A percentile compares a stretch with the other conserved stretches of the same genome.
Evolutionary conservation across 106 monocot genomes (phyloP).

Genomic region (Platanthera zijinensis): DNA sequence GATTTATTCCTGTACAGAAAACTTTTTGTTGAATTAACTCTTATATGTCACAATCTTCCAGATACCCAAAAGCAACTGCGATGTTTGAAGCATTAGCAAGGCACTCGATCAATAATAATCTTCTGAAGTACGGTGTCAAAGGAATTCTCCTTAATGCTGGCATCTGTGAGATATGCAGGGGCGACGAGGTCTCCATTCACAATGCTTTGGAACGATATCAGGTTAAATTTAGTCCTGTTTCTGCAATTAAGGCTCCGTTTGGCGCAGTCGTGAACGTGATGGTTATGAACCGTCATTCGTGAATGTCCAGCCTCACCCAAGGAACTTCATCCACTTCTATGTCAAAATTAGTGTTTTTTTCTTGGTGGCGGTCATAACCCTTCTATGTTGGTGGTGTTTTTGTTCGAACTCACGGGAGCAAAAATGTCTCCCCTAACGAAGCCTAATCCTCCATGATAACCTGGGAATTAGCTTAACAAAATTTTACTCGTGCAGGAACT

Average conservation of each 20-base stretch:
- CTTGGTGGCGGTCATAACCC: too few species aligned
- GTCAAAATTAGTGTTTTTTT: too few species aligned
- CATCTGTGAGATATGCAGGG: slow-evolving; percentile 81
- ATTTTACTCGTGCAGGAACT: slow-evolving; percentile 21
- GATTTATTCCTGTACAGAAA: not conserved
- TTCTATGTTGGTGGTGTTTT: too few species aligned
- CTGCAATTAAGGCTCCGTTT: not conserved
- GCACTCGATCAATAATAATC: slow-evolving; percentile 64
- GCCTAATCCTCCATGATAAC: not conserved
- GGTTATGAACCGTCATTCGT: too few species aligned
- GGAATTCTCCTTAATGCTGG: slow-evolving; percentile 89
- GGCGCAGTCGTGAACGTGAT: too few species aligned
- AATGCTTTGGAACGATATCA: slow-evolving; percentile 75
- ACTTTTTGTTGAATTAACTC: not conserved
- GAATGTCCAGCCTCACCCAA: too few species aligned
- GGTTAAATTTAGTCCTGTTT: slow-evolving; percentile 21
- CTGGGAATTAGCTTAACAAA: not conserved
- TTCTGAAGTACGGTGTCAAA: slow-evolving; percentile 85
- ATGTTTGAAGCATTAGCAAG: slow-evolving; percentile 75
- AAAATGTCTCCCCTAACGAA: too few species aligned
- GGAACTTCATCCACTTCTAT: too few species aligned
- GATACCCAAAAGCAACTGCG: slow-evolving; percentile 81
- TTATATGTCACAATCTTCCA: slow-evolving; percentile 16
- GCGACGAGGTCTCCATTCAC: slow-evolving; percentile 66
- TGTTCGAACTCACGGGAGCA: too few species aligned